Evolutionary conservation across 2,329 filamentous ascomycete genomes (phyloP).

Genomic region (Ceratocystis lukuohia): DNA sequence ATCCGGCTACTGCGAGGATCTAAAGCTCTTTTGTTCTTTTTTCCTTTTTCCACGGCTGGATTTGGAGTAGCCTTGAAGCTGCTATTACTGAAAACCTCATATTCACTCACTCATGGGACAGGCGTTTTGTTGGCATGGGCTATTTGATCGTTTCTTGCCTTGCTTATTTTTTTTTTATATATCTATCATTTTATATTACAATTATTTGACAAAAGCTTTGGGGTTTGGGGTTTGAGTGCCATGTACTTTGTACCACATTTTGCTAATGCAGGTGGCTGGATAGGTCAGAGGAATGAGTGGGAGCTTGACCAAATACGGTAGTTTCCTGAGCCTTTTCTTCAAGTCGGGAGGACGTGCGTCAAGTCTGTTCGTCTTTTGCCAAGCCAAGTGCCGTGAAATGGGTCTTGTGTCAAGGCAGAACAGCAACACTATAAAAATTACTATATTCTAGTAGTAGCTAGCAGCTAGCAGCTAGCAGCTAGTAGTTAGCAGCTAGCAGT

Average conservation of each 20-base stretch:
- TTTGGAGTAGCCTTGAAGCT: conserved; percentile 9
- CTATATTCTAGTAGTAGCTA: too few relatives aligned
- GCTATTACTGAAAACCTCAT: conserved; percentile 4
- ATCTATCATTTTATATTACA: background rate
- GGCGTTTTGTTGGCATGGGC: conserved; percentile 14
- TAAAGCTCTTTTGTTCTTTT: conserved; percentile 4
- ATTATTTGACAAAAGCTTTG: background rate
- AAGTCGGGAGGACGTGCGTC: background rate
- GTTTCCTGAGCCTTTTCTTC: conserved; percentile 3
- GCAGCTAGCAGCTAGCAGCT: too few relatives aligned
- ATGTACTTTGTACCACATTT: background rate
- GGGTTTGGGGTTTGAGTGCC: background rate
- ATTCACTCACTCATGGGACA: conserved; percentile 17
- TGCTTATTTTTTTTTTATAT: conserved; percentile 3
- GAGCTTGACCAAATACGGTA: background rate
- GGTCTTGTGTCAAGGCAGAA: background rate
- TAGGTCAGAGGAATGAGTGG: background rate
- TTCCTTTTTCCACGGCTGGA: background rate
- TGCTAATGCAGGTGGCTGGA: background rate
- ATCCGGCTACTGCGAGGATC: background rate
- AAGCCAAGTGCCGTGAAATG: background rate
- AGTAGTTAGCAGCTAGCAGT: too few relatives aligned
- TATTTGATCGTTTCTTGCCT: conserved; percentile 4
- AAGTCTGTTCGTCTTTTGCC: background rate
- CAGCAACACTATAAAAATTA: too few relatives aligned